Base-by-base conservation (phyloP, 352 stramenopile genomes). In the Globisporangium polare region DNA sequence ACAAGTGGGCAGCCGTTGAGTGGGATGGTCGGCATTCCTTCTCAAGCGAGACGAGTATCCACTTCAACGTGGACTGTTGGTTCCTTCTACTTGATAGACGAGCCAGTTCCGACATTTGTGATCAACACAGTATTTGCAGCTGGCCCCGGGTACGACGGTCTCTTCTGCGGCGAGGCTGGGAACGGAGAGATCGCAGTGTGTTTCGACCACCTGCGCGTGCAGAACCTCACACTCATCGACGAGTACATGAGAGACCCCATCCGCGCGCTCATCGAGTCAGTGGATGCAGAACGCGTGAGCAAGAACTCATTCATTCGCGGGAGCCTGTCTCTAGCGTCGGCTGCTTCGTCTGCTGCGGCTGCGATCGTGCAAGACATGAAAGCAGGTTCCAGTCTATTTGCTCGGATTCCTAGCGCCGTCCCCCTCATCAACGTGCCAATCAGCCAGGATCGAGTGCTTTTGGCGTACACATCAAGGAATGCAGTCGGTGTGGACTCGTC, bases 321-420 rank as follows among this genome's bases (percentile, higher is more conserved):
- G 9, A 86, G 78, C 55, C 50, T 89, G 26, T 83, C 82, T 8
- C 60, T 89, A 17, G 75, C 77, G 31, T 88, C 79, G 0, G 77
- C 80, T 24, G 79, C 83, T 12, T 89, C 83, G 15, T 77, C 75
- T 41, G 73, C 83, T 31, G 80, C 80, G 5, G 80, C 80, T 20
- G 80, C 78, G 0, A 86, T 90, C 51, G 77, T 90, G 33, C 77
- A 90, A 31, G 78, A 90, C 56, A 85, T 90, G 33, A 89, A 88
- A 58, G 66, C 67, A 13, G 74, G 70, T 27, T 66, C 76, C 1
- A 84, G 76, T 22, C 57, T 87, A 2, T 89, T 88, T 57, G 63
- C 73, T 31, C 69, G 78, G 20, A 80, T 90, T 26, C 69, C 80
- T 3, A 88, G 73, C 9, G 66, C 78, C 7, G 77, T 75, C 0